Evolutionary conservation across 2,329 filamentous ascomycete genomes (phyloP).

Genomic region (Epicoccum nigrum): DNA sequence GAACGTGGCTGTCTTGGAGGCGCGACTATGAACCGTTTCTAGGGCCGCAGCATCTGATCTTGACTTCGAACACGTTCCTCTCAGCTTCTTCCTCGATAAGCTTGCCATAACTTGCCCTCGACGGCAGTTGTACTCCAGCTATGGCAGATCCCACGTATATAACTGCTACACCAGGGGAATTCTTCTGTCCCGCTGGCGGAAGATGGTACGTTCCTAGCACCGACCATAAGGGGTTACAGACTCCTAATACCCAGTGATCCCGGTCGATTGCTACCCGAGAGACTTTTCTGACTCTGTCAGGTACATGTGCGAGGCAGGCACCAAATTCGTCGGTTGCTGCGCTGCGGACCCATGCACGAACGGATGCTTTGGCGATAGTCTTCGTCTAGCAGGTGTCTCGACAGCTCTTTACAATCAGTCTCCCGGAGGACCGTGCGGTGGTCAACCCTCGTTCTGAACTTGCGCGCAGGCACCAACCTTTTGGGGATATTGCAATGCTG

Average conservation of each 20-base stretch:
- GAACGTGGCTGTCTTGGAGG: constrained; percentile 1
- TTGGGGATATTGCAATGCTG: neutral
- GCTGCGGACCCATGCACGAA: constrained; percentile 40
- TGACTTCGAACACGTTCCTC: neutral
- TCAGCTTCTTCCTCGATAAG: neutral
- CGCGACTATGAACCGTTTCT: neutral
- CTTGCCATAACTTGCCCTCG: neutral
- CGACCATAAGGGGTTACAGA: too few relatives aligned
- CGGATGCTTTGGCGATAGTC: constrained; percentile 37
- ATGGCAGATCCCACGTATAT: constrained; percentile 15
- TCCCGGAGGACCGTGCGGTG: constrained; percentile 35
- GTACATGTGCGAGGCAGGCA: constrained; percentile 22
- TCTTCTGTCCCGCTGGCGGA: constrained; percentile 21
- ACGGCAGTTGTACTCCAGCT: too few relatives aligned
- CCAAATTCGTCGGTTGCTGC: constrained; percentile 48
- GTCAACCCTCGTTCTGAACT: constrained; percentile 40
- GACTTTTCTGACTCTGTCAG: neutral
- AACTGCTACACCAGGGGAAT: constrained; percentile 19
- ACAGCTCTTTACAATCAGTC: constrained; percentile 34
- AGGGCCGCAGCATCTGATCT: neutral
- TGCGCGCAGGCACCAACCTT: constrained; percentile 40
- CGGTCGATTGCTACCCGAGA: too few relatives aligned
- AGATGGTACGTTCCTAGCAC: constrained; percentile 21
- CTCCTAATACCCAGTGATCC: too few relatives aligned
- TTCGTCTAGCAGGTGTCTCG: constrained; percentile 41